Evolutionary conservation across 768 basidiomycete species (phyloP).

Genomic region (Asterophora parasitica): DNA sequence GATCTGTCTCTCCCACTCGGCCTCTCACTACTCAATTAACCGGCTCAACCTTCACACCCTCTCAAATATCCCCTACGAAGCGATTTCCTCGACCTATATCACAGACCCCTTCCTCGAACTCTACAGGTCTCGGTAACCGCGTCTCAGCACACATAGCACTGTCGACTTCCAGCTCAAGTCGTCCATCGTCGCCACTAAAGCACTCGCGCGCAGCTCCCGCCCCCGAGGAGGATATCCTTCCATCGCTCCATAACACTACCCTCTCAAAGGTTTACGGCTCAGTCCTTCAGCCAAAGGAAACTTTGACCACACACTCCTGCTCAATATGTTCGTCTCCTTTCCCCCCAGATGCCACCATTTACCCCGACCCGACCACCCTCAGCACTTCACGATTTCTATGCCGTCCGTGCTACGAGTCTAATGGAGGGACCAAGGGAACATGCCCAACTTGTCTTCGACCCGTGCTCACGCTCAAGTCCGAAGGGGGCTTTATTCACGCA

Average conservation of each 20-base stretch:
- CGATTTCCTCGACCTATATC: constrained; percentile 48
- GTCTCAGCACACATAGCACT: constrained; percentile 58
- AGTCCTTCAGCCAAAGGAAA: constrained; percentile 72
- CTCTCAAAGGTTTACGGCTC: constrained; percentile 85
- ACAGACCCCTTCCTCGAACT: constrained; percentile 23
- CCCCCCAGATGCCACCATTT: constrained; percentile 81
- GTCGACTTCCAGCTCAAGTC: constrained; percentile 36
- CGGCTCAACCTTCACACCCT: constrained; percentile 13
- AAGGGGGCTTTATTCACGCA: constrained; percentile 75
- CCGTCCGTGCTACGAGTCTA: constrained; percentile 61
- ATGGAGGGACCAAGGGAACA: constrained; percentile 74
- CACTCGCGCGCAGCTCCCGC: constrained; percentile 45
- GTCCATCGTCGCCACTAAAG: constrained; percentile 58
- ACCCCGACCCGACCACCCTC: constrained; percentile 59
- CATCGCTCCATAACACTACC: constrained; percentile 49
- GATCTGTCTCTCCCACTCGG: constrained; percentile 35
- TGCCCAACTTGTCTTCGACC: constrained; percentile 66
- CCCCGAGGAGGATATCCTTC: constrained; percentile 57
- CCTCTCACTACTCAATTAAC: constrained; percentile 22
- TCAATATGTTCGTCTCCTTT: constrained; percentile 60
- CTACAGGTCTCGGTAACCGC: constrained; percentile 34
- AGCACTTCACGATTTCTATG: constrained; percentile 61
- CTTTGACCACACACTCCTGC: constrained; percentile 66
- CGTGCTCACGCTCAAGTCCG: constrained; percentile 69
- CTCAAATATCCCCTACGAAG: constrained; percentile 29